Percentiles rank a stretch among this genome's conserved stretches.
phyloP scores from a whole-genome alignment of 768 basidiomycete genomes.

The Leccinum variicolor region DNA sequence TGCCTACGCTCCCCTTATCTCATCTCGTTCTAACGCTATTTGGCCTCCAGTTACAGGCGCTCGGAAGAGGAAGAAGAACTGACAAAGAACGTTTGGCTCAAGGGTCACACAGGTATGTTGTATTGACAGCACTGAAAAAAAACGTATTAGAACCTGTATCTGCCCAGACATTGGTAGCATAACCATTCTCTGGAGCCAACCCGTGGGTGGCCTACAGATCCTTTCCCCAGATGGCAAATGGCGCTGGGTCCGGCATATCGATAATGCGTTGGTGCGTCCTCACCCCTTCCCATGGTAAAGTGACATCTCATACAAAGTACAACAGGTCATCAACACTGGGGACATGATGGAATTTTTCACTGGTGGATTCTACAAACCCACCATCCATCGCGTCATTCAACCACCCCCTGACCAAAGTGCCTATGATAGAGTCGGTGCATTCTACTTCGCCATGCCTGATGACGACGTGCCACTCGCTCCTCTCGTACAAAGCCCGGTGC shows the following conservation, averaged over 20 bases:
- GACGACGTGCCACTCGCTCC: slow-evolving; percentile 48
- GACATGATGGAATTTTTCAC: slow-evolving; percentile 58
- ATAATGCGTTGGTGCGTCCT: slow-evolving; percentile 49
- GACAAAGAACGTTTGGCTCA: slow-evolving; percentile 55
- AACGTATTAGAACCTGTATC: not conserved
- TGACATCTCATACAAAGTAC: not conserved
- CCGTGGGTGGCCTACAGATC: slow-evolving; percentile 56
- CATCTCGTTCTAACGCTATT: not conserved
- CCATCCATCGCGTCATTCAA: slow-evolving; percentile 59
- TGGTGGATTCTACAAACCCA: slow-evolving; percentile 55
- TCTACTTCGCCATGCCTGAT: slow-evolving; percentile 54
- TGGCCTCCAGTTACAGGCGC: slow-evolving; percentile 42
- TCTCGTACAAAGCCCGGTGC: slow-evolving; percentile 40
- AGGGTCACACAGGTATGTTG: slow-evolving; percentile 51
- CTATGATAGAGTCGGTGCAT: slow-evolving; percentile 49
- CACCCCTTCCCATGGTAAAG: not conserved
- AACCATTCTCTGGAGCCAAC: slow-evolving; percentile 59
- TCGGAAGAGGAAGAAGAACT: slow-evolving; percentile 45
- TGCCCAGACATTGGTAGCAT: slow-evolving; percentile 48
- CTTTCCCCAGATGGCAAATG: slow-evolving; percentile 48
- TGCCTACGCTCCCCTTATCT: not conserved
- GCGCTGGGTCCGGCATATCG: slow-evolving; percentile 57
- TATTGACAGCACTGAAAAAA: not conserved
- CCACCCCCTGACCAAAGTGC: slow-evolving; percentile 51
- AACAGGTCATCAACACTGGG: slow-evolving; percentile 56